Evolutionary conservation across 768 basidiomycete genomes (phyloP), one percentile per base, ranked within the genome.

Genomic region (Rubroboletus satanas): DNA sequence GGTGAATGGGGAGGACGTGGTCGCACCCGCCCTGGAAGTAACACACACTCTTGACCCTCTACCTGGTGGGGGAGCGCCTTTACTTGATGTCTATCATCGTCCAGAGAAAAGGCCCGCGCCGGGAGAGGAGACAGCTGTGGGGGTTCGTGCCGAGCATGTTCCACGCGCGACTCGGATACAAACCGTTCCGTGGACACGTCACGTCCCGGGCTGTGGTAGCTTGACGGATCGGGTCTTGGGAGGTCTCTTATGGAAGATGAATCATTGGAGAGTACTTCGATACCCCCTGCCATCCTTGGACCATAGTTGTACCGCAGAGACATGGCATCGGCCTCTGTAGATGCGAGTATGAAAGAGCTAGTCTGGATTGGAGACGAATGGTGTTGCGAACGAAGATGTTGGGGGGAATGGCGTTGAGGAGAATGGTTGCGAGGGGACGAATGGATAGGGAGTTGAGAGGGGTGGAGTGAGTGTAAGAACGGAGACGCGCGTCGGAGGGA

Each of bases 261-360:
- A 36, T 70, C 61, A 5, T 18, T 51, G 42, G 63, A 60, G 39
- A 66, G 55, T 3, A 68, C 48, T 29, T 63, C 41, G 36, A 70
- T 58, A 18, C 68, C 68, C 2, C 68, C 68, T 7, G 66, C 66
- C 67, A 66, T 68, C 50, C 52, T 70, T 39, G 66, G 66, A 29
- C 61, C 66, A 29, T 57, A 28, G 12, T 54, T 51, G 50, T 59
- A 64, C 5, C 59, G 59, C 0, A 67, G 66, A 26, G 64, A 57
- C 59, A 64, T 54, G 49, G 36, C 2, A 9, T 49, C 53, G 28
- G 47, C 3, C 17, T 60, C 58, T 21, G 46, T 11, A 18, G 45
- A n/a, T 21, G 26, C 28, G 10, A 49, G 33, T 28, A 41, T 28
- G 29, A 36, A 14, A 10, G 51, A 38, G 21, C 21, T 2, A 11